Base-by-base conservation (phyloP, 768 basidiomycete species). In the Lactarius hatsudake region DNA sequence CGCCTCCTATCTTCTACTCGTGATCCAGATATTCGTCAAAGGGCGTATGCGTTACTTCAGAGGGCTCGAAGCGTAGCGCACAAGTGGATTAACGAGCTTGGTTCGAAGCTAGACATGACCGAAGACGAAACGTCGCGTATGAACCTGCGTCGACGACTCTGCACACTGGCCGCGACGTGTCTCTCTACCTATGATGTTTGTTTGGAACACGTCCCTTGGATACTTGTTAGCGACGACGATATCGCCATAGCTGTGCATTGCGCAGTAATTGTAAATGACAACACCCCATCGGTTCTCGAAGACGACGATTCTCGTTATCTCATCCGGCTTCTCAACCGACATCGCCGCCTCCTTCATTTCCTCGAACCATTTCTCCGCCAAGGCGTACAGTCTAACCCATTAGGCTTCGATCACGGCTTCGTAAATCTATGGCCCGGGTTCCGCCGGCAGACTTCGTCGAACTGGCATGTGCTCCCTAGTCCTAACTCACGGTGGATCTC, bases 111-210 rank as follows among this genome's bases (percentile, higher is more conserved):
- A 10, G 48, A 45, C 6, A 42, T 15, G 0, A 45, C 48, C 2
- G 30, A n/a, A 36, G 65, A 66, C 13, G 59, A 66, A 13, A 53
- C 10, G 18, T 13, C 18, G 17, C 30, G 45, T 18, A 38, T 26
- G 20, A 48, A n/a, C 15, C 55, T 51, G 12, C 23, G 51, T 28
- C 51, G 8, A 18, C 63, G 13, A 36, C 53, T 58, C 12, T 64
- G 63, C 34, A 36, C 54, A 23, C 17, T 67, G 6, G 61, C 66
- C 1, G 66, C 66, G 9, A 67, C 66, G 1, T 62, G 61, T 18
- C 48, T 62, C 13, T 42, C 55, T 10, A 61, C 63, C 3, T 64
- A 38, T 45, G 63, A 56, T n/a, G 54, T 57, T 43, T 32, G 28
- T 10, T 9, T 26, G 8, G 43, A 36, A 15, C 23, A 63, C 32